phyloP scores from a whole-genome alignment of 1,139 yeast species.

The Yamadazyma dushanensis region DNA sequence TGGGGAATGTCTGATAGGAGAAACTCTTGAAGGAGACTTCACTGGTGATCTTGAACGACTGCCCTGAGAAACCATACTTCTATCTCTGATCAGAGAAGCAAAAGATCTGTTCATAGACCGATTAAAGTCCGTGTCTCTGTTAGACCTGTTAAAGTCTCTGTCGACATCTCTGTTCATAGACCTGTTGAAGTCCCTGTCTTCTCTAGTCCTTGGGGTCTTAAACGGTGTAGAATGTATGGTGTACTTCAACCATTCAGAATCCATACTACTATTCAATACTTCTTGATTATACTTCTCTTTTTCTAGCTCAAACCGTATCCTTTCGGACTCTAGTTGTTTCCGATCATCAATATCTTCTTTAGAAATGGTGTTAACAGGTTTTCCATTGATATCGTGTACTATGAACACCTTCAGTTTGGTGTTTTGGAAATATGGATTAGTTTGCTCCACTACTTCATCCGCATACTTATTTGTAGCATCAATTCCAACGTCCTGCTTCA shows the following conservation, averaged over 20 bases:
- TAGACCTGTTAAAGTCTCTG: constrained; percentile 7
- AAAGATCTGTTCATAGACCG: too few species aligned
- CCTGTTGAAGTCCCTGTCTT: constrained; percentile 8
- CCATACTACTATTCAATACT: constrained; percentile 12
- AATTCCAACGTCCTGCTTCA: constrained; percentile 61
- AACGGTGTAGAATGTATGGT: constrained; percentile 13
- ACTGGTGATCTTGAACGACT: constrained; percentile 3
- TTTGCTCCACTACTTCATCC: constrained; percentile 25
- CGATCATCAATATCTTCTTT: constrained; percentile 14
- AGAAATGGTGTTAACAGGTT: constrained; percentile 17
- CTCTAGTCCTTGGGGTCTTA: constrained; percentile 9
- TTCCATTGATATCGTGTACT: constrained; percentile 49
- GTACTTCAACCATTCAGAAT: constrained; percentile 11
- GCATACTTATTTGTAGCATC: constrained; percentile 55
- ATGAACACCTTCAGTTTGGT: constrained; percentile 44
- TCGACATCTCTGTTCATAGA: constrained; percentile 2
- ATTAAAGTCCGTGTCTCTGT: too few species aligned
- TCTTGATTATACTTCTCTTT: constrained; percentile 15
- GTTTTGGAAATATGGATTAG: constrained; percentile 20
- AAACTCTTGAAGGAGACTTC: constrained; percentile 6
- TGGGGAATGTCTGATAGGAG: constrained; percentile 1
- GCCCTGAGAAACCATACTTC: constrained; percentile 2
- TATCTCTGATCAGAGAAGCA: too few species aligned
- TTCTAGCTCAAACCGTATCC: constrained; percentile 16
- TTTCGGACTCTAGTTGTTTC: constrained; percentile 15